Conservation (phyloP, 208 protist species). For the Acanthamoeba rhysodes region DNA sequence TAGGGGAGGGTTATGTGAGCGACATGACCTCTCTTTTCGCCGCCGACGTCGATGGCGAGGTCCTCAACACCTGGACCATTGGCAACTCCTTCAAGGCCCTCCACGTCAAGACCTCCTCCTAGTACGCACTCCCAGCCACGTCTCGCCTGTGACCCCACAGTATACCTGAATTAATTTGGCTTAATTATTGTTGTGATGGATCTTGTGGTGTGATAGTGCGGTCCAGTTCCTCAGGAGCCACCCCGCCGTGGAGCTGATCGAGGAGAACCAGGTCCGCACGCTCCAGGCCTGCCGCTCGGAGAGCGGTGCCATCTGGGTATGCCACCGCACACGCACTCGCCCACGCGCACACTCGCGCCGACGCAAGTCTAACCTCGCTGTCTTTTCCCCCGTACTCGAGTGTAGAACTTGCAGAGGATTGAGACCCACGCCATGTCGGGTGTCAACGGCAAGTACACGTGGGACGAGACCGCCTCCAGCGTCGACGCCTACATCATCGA, state of each 20-base stretch:
- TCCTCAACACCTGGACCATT: not conserved
- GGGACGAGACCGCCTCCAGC: not conserved
- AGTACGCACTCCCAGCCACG: not conserved
- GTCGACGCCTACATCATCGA: conserved; percentile 78
- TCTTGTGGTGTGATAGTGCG: not conserved
- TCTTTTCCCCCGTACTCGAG: too few relatives aligned
- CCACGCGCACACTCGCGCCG: too few relatives aligned
- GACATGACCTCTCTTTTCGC: not conserved
- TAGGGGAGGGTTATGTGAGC: conserved; percentile 9
- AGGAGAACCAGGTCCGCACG: conserved; percentile 62
- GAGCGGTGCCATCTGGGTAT: conserved; percentile 31
- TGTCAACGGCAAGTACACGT: not conserved
- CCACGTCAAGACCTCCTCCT: not conserved
- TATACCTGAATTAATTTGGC: too few relatives aligned
- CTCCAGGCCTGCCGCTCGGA: not conserved
- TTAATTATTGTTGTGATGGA: not conserved
- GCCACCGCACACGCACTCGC: too few relatives aligned
- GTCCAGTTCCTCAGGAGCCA: conserved; percentile 25
- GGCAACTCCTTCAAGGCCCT: conserved; percentile 6
- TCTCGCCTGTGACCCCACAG: not conserved
- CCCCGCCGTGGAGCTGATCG: conserved; percentile 39
- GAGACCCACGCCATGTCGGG: not conserved
- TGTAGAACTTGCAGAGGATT: conserved; percentile 71
- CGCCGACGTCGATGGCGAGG: not conserved
- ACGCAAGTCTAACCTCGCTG: too few relatives aligned